Percentiles rank a stretch among this genome's conserved stretches.
These are phyloP conservation scores for Agrocybe chaxingu DNA, from an alignment of 768 basidiomycete species.

Conservation along the genomic window DNA sequence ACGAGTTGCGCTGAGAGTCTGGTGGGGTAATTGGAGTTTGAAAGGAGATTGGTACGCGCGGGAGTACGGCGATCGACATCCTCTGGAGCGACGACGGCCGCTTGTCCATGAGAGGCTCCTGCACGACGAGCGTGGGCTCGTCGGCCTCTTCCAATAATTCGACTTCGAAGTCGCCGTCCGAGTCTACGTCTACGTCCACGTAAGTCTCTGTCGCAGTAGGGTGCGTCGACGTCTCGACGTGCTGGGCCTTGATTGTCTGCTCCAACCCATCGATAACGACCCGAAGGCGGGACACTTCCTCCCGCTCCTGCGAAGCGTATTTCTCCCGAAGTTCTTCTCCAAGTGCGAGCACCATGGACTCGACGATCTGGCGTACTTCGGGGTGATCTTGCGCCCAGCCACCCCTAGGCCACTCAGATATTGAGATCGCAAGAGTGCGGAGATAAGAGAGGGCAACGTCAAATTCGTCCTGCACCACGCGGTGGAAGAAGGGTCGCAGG, in stretches of 20 bases:
- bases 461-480: slow-evolving; percentile 35
- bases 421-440: slow-evolving; percentile 40
- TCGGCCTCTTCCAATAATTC: slow-evolving; percentile 18
- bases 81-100: slow-evolving; percentile 7
- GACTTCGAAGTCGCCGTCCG: slow-evolving; percentile 17
- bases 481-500: slow-evolving; percentile 69
- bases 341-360: slow-evolving; percentile 55
- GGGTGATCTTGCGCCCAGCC: slow-evolving; percentile 66
- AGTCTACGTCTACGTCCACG: slow-evolving; percentile 12
- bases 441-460: slow-evolving; percentile 31
- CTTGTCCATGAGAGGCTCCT: background rate
- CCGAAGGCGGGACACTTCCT: no score
- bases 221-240: background rate
- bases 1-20: slow-evolving; percentile 28
- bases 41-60: slow-evolving; percentile 18
- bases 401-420: slow-evolving; percentile 66
- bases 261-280: no score
- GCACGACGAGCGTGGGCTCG: slow-evolving; percentile 19
- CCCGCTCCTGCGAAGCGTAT: slow-evolving; percentile 22
- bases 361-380: slow-evolving; percentile 59
- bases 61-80: slow-evolving; percentile 18
- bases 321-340: slow-evolving; percentile 62
- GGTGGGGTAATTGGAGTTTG: slow-evolving; percentile 32
- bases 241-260: no score
- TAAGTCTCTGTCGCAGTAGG: background rate